phyloP scores from a whole-genome alignment of 2,329 filamentous ascomycete genomes.

The Pseudogymnoascus sp. region DNA sequence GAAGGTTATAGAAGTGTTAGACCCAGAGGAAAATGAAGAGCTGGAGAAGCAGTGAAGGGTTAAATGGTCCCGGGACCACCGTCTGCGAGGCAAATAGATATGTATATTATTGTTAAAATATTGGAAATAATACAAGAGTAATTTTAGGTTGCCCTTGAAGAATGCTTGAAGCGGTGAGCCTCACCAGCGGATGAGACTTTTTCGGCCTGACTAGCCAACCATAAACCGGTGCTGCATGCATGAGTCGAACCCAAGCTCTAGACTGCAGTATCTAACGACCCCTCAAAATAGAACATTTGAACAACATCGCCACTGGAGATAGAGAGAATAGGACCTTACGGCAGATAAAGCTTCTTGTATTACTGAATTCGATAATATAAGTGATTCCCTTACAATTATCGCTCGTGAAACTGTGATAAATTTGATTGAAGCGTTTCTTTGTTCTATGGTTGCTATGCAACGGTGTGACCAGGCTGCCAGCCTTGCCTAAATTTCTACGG shows the following conservation, averaged over 20 bases:
- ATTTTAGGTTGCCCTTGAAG: neutral
- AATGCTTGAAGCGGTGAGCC: neutral
- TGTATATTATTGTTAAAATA: conserved; percentile 4
- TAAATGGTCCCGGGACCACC: neutral
- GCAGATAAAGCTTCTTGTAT: neutral
- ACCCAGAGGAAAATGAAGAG: neutral
- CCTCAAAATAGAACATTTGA: neutral
- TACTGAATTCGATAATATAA: neutral
- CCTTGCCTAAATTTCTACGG: conserved; percentile 9
- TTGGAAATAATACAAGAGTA: neutral
- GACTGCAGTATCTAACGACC: neutral
- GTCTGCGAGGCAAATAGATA: neutral
- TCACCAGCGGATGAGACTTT: neutral
- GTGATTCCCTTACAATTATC: neutral
- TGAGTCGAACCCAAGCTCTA: neutral
- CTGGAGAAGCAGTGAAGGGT: neutral
- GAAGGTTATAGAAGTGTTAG: conserved; percentile 5
- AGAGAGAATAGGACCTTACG: neutral
- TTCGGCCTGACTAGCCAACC: neutral
- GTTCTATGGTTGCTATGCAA: conserved; percentile 5
- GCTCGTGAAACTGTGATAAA: neutral
- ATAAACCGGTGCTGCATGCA: neutral
- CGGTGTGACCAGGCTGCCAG: conserved; percentile 5
- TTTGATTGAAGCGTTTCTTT: neutral
- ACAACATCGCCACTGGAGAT: neutral